Conservation (phyloP, 495 filamentous ascomycete species). For the Alectoria sarmentosa region DNA sequence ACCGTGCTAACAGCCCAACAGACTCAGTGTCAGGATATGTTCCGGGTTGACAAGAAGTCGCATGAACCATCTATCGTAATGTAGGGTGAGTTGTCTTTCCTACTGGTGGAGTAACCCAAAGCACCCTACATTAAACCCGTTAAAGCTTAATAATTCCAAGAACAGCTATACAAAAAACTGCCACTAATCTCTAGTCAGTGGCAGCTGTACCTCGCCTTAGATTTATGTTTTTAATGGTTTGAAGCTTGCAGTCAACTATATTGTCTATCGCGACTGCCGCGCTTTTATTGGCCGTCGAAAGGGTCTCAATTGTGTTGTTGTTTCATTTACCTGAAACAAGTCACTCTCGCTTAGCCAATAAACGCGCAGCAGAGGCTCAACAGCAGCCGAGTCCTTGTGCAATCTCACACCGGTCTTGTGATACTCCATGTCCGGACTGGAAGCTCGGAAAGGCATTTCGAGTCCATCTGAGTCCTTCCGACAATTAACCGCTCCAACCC, state of each 20-base stretch:
- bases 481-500: constrained; percentile 7
- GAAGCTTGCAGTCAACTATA: neutral
- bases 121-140: neutral
- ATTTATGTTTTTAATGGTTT: neutral
- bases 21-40: neutral
- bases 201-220: neutral
- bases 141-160: neutral
- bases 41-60: no score
- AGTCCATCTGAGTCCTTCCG: neutral
- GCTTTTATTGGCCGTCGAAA: neutral
- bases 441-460: neutral
- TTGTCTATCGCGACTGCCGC: neutral
- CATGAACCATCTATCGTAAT: neutral
- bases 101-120: neutral
- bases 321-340: neutral
- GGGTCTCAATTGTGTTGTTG: neutral
- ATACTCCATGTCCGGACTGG: neutral
- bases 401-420: constrained; percentile 3
- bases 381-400: neutral
- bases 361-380: neutral
- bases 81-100: neutral
- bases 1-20: neutral
- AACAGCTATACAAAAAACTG: neutral
- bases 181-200: neutral
- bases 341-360: neutral